These are phyloP conservation scores for Sclerotinia borealis DNA, from an alignment of 2,329 filamentous ascomycete genomes.

Conservation along the genomic window DNA sequence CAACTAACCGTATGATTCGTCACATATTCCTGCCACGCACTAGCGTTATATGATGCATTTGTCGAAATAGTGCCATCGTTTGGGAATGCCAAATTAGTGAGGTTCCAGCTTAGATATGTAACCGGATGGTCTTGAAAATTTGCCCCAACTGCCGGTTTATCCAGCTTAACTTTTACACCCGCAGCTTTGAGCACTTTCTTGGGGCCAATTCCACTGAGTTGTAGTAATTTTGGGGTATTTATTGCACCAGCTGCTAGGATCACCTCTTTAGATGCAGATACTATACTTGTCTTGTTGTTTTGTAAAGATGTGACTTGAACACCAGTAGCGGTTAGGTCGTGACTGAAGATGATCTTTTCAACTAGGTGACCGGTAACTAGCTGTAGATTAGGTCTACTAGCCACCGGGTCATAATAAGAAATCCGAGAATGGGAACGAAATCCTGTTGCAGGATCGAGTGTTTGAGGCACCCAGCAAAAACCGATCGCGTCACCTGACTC, in stretches of 20 bases:
- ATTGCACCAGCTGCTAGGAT: conserved; percentile 42
- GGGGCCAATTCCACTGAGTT: conserved; percentile 39
- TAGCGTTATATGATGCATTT: background rate
- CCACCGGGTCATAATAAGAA: conserved; percentile 6
- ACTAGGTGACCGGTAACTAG: background rate
- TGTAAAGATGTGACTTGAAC: conserved; percentile 6
- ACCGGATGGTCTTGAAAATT: conserved; percentile 33
- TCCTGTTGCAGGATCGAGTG: background rate
- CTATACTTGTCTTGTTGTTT: background rate
- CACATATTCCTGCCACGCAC: background rate
- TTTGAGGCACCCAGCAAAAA: background rate
- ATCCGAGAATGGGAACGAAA: background rate
- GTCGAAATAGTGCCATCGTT: background rate
- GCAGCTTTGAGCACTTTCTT: background rate
- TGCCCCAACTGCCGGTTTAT: conserved; percentile 25
- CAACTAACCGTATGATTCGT: background rate
- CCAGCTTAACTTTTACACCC: conserved; percentile 18
- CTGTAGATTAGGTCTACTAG: background rate
- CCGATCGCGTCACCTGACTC: conserved; percentile 5
- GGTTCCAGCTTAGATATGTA: background rate
- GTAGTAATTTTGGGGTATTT: conserved; percentile 40
- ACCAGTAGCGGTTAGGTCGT: background rate
- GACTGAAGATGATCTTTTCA: background rate
- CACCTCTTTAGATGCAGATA: conserved; percentile 33
- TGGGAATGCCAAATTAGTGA: background rate